Conservation (phyloP, 73 alveolate species). For the Paramecium pentaurelia region DNA sequence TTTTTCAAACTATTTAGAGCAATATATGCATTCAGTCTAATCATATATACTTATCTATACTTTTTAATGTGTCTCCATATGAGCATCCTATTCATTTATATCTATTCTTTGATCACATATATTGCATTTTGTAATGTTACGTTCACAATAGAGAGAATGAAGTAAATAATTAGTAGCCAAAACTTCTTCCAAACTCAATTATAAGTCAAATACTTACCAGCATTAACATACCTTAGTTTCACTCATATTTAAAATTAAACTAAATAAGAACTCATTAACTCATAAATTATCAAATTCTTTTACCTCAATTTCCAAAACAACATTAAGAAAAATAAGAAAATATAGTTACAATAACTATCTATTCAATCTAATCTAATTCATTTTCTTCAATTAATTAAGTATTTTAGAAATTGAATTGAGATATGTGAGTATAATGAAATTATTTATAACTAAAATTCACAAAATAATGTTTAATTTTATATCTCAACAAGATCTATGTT, state of each 20-base stretch:
- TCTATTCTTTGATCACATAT: not conserved
- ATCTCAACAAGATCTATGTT: no score
- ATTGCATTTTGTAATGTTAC: not conserved
- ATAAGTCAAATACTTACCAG: not conserved
- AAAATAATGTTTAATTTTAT: not conserved
- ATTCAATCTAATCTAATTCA: not conserved
- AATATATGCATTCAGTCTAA: not conserved
- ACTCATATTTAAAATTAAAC: conserved; percentile 4
- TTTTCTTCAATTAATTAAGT: not conserved
- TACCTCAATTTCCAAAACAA: not conserved
- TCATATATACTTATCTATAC: not conserved
- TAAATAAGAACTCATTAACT: not conserved
- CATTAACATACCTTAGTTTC: not conserved
- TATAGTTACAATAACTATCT: not conserved
- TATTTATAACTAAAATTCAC: not conserved
- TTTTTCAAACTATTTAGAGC: not conserved
- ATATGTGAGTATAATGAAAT: not conserved
- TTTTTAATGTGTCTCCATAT: not conserved
- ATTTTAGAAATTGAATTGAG: not conserved
- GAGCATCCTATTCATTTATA: not conserved
- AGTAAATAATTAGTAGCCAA: not conserved
- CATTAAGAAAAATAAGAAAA: not conserved
- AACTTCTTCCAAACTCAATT: conserved; percentile 12
- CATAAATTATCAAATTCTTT: not conserved
- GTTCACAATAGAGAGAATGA: not conserved